These are phyloP conservation scores for Nigrograna mackinnonii DNA, from an alignment of 2,329 filamentous ascomycete species.

Conservation along the genomic window DNA sequence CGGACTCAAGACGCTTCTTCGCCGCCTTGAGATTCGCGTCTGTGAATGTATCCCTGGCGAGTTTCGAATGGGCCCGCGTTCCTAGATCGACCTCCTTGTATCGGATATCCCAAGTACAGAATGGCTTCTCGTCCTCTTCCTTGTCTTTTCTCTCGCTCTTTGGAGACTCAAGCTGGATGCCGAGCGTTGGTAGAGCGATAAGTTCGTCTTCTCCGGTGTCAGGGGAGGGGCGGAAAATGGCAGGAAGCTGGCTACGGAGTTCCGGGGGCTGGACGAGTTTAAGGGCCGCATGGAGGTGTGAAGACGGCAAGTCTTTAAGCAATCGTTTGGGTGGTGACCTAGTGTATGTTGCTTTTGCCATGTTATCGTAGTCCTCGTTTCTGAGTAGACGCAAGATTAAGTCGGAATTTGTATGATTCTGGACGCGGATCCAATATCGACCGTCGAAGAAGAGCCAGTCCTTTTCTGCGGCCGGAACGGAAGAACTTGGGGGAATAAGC, in stretches of 20 bases:
- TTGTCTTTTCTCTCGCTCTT: too few relatives aligned
- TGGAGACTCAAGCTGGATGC: background rate
- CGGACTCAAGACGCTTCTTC: too few relatives aligned
- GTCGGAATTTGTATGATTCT: constrained; percentile 27
- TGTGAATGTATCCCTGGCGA: too few relatives aligned
- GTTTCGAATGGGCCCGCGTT: too few relatives aligned
- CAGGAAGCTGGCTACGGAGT: background rate
- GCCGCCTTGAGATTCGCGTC: too few relatives aligned
- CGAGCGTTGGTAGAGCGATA: constrained; percentile 1
- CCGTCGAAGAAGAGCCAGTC: constrained; percentile 54
- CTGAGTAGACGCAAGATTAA: constrained; percentile 42
- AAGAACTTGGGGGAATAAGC: constrained; percentile 8
- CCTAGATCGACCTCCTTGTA: background rate
- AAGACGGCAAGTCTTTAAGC: background rate
- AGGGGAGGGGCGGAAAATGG: background rate
- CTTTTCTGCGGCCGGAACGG: background rate
- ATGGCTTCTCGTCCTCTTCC: too few relatives aligned
- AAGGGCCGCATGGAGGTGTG: background rate
- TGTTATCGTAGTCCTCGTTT: background rate
- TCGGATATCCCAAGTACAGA: too few relatives aligned
- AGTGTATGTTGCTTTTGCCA: too few relatives aligned
- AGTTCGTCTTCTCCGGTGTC: background rate
- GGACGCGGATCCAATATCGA: constrained; percentile 59
- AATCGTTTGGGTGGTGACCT: background rate
- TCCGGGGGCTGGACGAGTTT: background rate